A percentile compares a stretch with the other conserved stretches of the same genome.
Evolutionary conservation across 495 filamentous ascomycete genomes (phyloP).

Genomic region (Pyrenopolyporus hunteri): DNA sequence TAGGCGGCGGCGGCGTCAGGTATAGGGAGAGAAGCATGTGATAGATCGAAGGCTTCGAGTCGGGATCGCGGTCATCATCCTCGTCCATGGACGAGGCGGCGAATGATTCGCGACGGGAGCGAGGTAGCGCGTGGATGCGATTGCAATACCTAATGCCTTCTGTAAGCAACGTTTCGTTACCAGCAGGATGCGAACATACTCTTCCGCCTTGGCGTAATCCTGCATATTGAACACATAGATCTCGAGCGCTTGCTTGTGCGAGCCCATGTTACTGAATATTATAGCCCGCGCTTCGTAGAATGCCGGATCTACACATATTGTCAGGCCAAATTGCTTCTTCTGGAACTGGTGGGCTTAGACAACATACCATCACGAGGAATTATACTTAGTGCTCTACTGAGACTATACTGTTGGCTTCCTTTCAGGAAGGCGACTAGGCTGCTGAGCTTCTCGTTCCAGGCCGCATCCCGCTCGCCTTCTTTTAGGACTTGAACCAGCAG

Average conservation of each 20-base stretch:
- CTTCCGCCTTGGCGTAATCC: slow-evolving; percentile 89
- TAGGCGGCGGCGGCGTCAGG: slow-evolving; percentile 76
- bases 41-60: slow-evolving; percentile 77
- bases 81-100: slow-evolving; percentile 6
- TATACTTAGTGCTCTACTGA: slow-evolving; percentile 72
- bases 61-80: slow-evolving; percentile 52
- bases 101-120: slow-evolving; percentile 29
- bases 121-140: slow-evolving; percentile 67
- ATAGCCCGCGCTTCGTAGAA: slow-evolving; percentile 93
- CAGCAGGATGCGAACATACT: slow-evolving; percentile 59
- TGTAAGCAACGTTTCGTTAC: slow-evolving; percentile 24
- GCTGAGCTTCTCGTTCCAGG: slow-evolving; percentile 62
- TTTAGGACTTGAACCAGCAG: slow-evolving; percentile 74
- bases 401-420: slow-evolving; percentile 78
- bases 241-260: slow-evolving; percentile 90
- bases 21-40: slow-evolving; percentile 90
- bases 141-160: slow-evolving; percentile 79
- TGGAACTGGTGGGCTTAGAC: not conserved
- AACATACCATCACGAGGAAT: slow-evolving; percentile 78
- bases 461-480: slow-evolving; percentile 51
- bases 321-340: slow-evolving; percentile 3
- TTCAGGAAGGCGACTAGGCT: slow-evolving; percentile 77
- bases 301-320: slow-evolving; percentile 64
- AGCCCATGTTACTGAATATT: slow-evolving; percentile 92
- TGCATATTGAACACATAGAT: slow-evolving; percentile 96